phyloP scores from a whole-genome alignment of 352 stramenopile species.

The Globisporangium uncinulatum region DNA sequence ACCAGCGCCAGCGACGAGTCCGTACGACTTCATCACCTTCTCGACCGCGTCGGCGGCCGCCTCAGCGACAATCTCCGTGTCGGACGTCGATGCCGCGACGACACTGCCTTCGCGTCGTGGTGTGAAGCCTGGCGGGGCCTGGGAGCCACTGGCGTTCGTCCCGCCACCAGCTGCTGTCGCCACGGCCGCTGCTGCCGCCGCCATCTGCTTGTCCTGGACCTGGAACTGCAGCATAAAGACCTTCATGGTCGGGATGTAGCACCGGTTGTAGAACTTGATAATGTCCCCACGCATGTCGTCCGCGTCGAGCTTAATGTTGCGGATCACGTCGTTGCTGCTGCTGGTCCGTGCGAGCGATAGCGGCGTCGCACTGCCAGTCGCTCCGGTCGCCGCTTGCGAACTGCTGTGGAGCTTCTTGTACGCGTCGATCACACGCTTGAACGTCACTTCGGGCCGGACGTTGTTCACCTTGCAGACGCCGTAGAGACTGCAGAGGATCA shows the following conservation, averaged over 20 bases:
- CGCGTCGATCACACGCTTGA: constrained; percentile 69
- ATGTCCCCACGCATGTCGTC: constrained; percentile 64
- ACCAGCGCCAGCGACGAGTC: constrained; percentile 13
- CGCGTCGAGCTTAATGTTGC: constrained; percentile 70
- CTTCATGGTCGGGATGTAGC: constrained; percentile 81
- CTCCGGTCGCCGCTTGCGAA: constrained; percentile 17
- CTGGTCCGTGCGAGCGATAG: constrained; percentile 21
- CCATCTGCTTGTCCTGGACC: constrained; percentile 75
- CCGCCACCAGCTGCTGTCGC: constrained; percentile 22
- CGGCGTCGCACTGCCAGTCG: constrained; percentile 7
- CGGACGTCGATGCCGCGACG: constrained; percentile 47
- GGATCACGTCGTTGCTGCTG: constrained; percentile 59
- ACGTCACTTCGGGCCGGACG: constrained; percentile 52
- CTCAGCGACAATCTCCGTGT: constrained; percentile 76
- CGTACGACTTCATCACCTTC: constrained; percentile 50
- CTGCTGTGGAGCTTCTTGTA: constrained; percentile 67
- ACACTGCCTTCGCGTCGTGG: constrained; percentile 31
- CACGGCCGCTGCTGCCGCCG: constrained; percentile 60
- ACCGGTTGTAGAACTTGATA: constrained; percentile 89
- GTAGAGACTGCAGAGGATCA: constrained; percentile 82
- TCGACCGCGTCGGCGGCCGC: constrained; percentile 65
- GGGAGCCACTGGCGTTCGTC: constrained; percentile 7
- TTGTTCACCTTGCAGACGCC: constrained; percentile 84
- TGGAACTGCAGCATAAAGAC: constrained; percentile 85
- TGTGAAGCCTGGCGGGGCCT: constrained; percentile 33